Evolutionary conservation across 331 rosid genomes (phyloP), one percentile per base, ranked within the genome.

Genomic region (Quercus phellos): DNA sequence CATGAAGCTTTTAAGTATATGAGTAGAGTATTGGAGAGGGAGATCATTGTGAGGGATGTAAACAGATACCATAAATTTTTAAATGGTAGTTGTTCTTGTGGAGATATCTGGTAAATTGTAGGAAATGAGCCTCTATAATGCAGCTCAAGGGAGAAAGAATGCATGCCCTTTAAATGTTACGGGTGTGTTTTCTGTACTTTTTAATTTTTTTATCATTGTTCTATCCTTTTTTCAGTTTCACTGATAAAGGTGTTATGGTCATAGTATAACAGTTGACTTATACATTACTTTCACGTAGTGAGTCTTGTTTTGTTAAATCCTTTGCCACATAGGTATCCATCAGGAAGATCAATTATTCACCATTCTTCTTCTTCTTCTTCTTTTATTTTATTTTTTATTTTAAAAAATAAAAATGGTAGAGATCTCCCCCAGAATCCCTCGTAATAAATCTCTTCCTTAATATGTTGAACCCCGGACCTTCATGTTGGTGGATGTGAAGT

Each of bases 61-160:
- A 92, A 94, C 73, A 90, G 96, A 68, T 89, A 94, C 88, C 96
- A 94, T 82, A 88, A 86, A 81, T 90, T 94, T 82, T 60, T 78
- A 11, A 46, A 90, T 55, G 97, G 97, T 83, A 72, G 51, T 32
- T 94, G 98, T 82, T 72, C 88, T 71, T 92, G 96, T 84, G 67
- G 82, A 74, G 93, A 90, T 78, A 59, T 82, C 54, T 90, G 91
- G 89, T 88, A 88, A 79, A 50, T 50, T 38, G 27, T 46, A 60
- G 27, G 71, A 66, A 30, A 66, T 34, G 27, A 32, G 26, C 16
- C 51, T 1, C 50, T 1, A 3, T 6, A 63, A 58, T 58, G 4
- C 5, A 29, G 35, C 35, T 32, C 68, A 32, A 6, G 22, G 22
- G 14, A 30, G 22, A 32, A 16, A 17, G 19, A 61, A 24, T 14